These are phyloP conservation scores for Suillus lakei DNA, from an alignment of 768 basidiomycete genomes.

Conservation along the genomic window DNA sequence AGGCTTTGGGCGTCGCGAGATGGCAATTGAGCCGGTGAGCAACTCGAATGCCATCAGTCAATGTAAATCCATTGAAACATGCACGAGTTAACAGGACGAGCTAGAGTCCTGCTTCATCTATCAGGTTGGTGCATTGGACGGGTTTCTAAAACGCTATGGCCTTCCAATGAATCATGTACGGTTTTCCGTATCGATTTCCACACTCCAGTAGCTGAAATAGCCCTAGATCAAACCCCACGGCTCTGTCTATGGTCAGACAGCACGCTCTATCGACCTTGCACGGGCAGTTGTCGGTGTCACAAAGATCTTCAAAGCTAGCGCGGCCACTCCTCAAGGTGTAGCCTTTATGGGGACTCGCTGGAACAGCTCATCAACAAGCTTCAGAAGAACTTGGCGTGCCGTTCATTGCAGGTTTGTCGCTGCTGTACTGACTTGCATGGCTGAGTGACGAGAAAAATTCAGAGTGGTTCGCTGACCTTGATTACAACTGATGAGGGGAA, in stretches of 20 bases:
- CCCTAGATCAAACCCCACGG: constrained; percentile 64
- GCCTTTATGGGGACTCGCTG: constrained; percentile 68
- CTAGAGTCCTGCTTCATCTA: constrained; percentile 62
- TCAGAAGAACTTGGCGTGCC: constrained; percentile 56
- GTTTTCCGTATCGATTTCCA: constrained; percentile 15
- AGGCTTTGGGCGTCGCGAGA: constrained; percentile 69
- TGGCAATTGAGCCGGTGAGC: constrained; percentile 62
- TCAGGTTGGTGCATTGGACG: constrained; percentile 68
- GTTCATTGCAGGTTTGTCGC: constrained; percentile 61
- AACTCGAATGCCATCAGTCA: neutral
- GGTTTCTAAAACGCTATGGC: constrained; percentile 59
- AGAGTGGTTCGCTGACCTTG: constrained; percentile 75
- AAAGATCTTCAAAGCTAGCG: constrained; percentile 48
- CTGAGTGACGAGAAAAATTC: neutral
- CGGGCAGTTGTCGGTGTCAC: constrained; percentile 58
- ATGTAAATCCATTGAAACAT: neutral
- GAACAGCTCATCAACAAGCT: constrained; percentile 63
- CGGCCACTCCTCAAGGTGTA: constrained; percentile 34
- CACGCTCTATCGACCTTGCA: constrained; percentile 58
- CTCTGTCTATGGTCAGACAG: constrained; percentile 63
- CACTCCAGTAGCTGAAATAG: neutral
- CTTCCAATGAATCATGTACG: constrained; percentile 61
- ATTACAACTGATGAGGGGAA: constrained; percentile 61
- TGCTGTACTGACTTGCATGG: neutral
- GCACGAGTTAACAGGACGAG: constrained; percentile 47